Base-by-base conservation (phyloP, 2,329 filamentous ascomycete species). In the Neonectria sp. region DNA sequence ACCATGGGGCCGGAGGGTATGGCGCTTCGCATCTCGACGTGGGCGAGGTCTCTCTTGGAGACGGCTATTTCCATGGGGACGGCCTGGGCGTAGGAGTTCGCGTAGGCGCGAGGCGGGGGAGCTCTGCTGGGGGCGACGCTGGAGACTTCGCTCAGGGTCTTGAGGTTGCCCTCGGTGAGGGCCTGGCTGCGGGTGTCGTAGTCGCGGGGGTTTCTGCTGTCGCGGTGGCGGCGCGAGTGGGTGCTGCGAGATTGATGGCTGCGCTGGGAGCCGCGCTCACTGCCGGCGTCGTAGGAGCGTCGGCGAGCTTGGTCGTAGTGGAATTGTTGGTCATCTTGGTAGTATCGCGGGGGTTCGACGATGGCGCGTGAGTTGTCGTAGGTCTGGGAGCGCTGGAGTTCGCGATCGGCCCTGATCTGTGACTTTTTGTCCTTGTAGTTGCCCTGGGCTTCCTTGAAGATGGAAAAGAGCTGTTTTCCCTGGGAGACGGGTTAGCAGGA, bases 401-500 rank as follows among this genome's bases (percentile, higher is more conserved):
- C 78, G 15, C 83, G 83, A 72, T 93, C 90, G 24, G 91, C 90
- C 79, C 90, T 91, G 74, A 97, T 88, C 73, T 95, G 90, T 7
- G 93, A 92, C 80, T 97, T 97, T 78, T 93, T 93, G 77, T 97
- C 94, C 64, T 91, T 88, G 82, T 98, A 98, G 65, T 93, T 93
- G 60, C 91, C 90, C 79, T 94, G 94, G 70, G 95, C 95, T 79
- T 98, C 95, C 80, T 94, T 97, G 86, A 97, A 97, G 77, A 98
- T 92, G 78, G 91, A 92, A 77, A 97, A 89, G 27, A 98, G 86
- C 75, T 97, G 93, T 83, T 97, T 97, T 77, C 94, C 94, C 94
- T 97, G 77, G 27, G 65, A 51, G 21, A 25, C 58, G n/a, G 51
- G 71, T 75, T 61, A 73, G 71, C 17, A 21, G n/a, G 43, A 35